A percentile compares a stretch with the other conserved stretches of the same genome.
Evolutionary conservation across 305 asterid genomes (phyloP).

Genomic region (Solanum chacoense): DNA sequence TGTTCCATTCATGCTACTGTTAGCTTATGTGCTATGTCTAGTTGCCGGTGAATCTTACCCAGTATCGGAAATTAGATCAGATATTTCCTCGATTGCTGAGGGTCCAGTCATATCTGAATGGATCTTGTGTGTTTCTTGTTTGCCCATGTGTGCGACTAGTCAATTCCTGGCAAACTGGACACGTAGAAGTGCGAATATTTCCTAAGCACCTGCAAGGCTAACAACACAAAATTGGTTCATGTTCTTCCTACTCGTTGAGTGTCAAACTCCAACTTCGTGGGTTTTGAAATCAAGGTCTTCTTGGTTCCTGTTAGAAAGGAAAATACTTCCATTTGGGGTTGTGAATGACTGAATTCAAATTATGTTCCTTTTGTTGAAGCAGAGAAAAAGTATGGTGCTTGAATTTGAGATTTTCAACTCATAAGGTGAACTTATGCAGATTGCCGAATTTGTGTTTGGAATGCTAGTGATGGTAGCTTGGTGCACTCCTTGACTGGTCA

Average conservation of each 20-base stretch:
- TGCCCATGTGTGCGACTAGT: background rate
- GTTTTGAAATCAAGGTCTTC: background rate
- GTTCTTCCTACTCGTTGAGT: background rate
- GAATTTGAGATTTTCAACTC: conserved; percentile 9
- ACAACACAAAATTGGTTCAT: background rate
- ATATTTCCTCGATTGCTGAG: background rate
- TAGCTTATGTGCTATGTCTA: background rate
- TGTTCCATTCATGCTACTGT: background rate
- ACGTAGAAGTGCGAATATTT: background rate
- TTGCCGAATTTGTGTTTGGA: conserved; percentile 97
- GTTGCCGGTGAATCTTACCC: background rate
- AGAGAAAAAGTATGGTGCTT: conserved; percentile 8
- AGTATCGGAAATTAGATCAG: background rate
- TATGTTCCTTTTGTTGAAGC: conserved; percentile 8
- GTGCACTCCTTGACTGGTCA: conserved; percentile 97
- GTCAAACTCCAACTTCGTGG: background rate
- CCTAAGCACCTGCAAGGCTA: conserved; percentile 1
- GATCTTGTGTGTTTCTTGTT: background rate
- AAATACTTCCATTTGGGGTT: background rate
- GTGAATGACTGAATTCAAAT: background rate
- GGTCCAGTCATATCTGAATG: background rate
- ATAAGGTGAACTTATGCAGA: conserved; percentile 45
- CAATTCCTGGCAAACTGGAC: background rate
- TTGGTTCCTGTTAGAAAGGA: background rate
- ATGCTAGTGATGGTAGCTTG: conserved; percentile 99